Evolutionary conservation across 805 yeast genomes (phyloP).

Genomic region (Grigorovia transvaalensis): DNA sequence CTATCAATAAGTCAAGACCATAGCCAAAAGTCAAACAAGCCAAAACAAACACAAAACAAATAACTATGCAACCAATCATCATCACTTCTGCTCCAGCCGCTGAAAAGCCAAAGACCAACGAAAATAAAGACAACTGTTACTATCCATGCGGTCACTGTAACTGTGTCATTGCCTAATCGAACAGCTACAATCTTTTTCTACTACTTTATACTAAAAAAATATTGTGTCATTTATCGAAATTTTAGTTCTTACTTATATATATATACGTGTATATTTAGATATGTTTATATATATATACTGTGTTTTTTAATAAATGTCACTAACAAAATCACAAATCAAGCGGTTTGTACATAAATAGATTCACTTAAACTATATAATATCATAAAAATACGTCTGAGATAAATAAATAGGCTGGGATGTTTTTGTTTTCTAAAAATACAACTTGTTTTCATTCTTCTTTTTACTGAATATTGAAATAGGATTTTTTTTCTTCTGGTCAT

Average conservation of each 20-base stretch:
- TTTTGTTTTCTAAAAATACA: background rate
- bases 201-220: too few relatives aligned
- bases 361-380: background rate
- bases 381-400: background rate
- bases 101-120: slow-evolving; percentile 16
- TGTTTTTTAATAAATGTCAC: too few relatives aligned
- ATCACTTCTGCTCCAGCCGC: slow-evolving; percentile 14
- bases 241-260: too few relatives aligned
- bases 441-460: background rate
- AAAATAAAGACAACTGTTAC: slow-evolving; percentile 20
- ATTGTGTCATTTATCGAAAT: too few relatives aligned
- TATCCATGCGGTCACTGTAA: slow-evolving; percentile 6
- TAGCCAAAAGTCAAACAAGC: slow-evolving; percentile 1
- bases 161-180: slow-evolving; percentile 19
- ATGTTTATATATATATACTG: too few relatives aligned
- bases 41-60: too few relatives aligned
- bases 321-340: too few relatives aligned
- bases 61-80: slow-evolving; percentile 18
- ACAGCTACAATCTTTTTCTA: background rate
- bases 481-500: background rate
- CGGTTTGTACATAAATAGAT: background rate
- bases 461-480: background rate
- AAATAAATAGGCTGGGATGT: background rate
- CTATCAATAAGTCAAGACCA: too few relatives aligned
- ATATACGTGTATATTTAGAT: too few relatives aligned